Evolutionary conservation across 805 yeast species (phyloP).

Genomic region (Saturnispora besseyi): DNA sequence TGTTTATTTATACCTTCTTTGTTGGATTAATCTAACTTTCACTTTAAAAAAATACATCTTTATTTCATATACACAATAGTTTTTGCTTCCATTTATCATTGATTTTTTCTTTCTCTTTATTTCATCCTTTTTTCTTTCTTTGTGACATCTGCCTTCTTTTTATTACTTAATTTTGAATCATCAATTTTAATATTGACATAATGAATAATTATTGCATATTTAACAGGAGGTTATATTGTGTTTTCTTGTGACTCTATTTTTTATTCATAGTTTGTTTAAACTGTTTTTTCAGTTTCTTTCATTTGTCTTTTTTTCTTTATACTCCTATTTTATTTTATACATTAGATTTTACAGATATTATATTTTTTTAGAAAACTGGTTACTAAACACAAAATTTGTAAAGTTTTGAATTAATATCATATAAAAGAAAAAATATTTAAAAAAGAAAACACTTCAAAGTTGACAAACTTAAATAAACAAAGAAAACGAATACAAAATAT

Average conservation of each 20-base stretch:
- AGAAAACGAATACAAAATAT: not conserved
- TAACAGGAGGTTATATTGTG: not conserved
- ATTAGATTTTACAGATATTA: not conserved
- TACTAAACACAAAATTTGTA: not conserved
- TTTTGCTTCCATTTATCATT: not conserved
- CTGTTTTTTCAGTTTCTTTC: not conserved
- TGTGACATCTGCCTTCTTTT: not conserved
- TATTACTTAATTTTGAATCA: not conserved
- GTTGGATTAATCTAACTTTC: not conserved
- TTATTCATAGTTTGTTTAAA: not conserved
- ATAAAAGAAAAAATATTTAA: not conserved
- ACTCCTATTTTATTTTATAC: not conserved
- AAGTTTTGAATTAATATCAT: not conserved
- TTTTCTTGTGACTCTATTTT: not conserved
- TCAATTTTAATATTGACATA: not conserved
- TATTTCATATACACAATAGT: not conserved
- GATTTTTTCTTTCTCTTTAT: not conserved
- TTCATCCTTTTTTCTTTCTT: not conserved
- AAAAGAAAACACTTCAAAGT: not conserved
- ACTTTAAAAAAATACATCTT: not conserved
- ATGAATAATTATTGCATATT: not conserved
- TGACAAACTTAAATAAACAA: not conserved
- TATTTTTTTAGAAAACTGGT: no score
- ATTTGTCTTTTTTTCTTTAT: not conserved
- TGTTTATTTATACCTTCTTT: not conserved